Evolutionary conservation across 495 filamentous ascomycete genomes (phyloP), one percentile per base, ranked within the genome.

Genomic region (Recurvomyces mirabilis): DNA sequence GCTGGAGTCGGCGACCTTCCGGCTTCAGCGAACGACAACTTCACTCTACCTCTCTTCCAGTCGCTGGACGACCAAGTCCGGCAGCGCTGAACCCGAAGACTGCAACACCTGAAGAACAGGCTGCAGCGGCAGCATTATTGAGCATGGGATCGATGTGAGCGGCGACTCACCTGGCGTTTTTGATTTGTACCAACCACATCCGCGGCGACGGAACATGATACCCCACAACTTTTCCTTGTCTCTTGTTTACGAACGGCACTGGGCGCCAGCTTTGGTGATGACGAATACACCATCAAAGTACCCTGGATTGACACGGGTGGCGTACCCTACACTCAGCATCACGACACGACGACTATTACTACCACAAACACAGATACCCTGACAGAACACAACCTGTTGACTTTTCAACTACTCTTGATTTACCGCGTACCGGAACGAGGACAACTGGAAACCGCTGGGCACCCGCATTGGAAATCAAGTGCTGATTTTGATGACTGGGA

Each of bases 81-180:
- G n/a, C n/a, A n/a, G n/a, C n/a, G n/a, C n/a, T n/a, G n/a, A n/a
- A 24, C 24, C 43, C 36, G 18, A 20, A 35, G 1, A 17, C 30
- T 1, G 46, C 46, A 13, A 47, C 52, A 53, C 69, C 70, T 30
- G 77, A 84, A 65, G 85, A 93, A 68, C 79, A 82, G 58, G 84
- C 85, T 58, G 85, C 85, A 28, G 75, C 87, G 49, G 85, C 86
- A 62, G 84, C 84, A 43, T 76, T 93, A 61, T 69, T 93, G 54
- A 76, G 77, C 64, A 75, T 93, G 63, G 83, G 84, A 65, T 87
- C 82, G 65, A 82, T 87, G 79, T 88, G 82, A 82, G 32, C 41
- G 41, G 11, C 20, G n/a, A n/a, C 43, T 52, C 36, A 46, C 38
- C 14, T 31, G 40, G 36, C 37, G 46, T 44, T 29, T 29, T 29